Base-by-base conservation (phyloP, 805 yeast genomes). In the Wickerhamomyces xylosicus region DNA sequence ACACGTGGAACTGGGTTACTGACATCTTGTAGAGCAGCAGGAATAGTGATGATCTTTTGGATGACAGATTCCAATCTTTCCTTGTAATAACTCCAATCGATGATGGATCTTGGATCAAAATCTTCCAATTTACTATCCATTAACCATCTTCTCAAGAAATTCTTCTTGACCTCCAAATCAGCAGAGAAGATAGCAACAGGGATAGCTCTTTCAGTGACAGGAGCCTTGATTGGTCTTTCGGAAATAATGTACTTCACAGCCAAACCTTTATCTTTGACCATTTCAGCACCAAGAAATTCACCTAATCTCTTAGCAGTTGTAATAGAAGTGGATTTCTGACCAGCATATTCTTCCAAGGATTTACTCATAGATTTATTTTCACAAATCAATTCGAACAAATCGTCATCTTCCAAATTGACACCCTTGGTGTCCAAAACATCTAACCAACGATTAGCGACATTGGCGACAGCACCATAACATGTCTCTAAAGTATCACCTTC, bases 151-250 rank as follows among this genome's bases (percentile, higher is more conserved):
- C 89, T 73, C 53, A 92, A 61, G 53, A 74, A 92, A 33, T 71
- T 72, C 43, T 79, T 71, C 56, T 86, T 87, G 38, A 82, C 80
- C 3, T 68, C 55, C 10, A 66, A 49, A 22, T 87, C 96, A 0
- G 97, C 80, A 0, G 95, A 82, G 56, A 92, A 94, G 16, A 92
- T 87, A 0, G 96, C 92, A 5, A 94, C 95, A 0, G 99, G 99
- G 34, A 92, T 71, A 0, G 99, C 98, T 47, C 99, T 71, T 53
- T 90, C 97, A 0, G 98, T 86, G 22, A 89, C 89, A 0, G 98
- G 95, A 1, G 95, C 81, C 33, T 80, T 81, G 17, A 70, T 51
- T 1, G 99, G 98, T 47, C 74, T 77, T 36, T 77, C 74, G 44
- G 96, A 79, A 47, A 92, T 89, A 58, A 92, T 80, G 62, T 86